Evolutionary conservation across 1,139 yeast species (phyloP).

Genomic region (Suhomyces terraborum): DNA sequence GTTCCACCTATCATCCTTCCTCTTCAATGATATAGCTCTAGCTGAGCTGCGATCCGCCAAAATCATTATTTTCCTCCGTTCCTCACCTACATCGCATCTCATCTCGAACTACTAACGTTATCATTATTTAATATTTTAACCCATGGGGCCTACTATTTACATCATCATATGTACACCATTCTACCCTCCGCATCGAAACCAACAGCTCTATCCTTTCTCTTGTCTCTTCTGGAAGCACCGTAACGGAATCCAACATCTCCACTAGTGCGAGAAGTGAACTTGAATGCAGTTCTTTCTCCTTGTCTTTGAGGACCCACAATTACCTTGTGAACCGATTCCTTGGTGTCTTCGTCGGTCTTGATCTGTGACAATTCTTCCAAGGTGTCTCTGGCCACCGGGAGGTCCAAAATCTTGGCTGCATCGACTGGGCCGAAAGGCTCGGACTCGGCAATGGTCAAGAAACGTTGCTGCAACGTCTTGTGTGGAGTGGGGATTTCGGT

Average conservation of each 20-base stretch:
- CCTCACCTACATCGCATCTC: no score
- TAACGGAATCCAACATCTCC: slow-evolving; percentile 90
- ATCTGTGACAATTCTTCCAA: slow-evolving; percentile 64
- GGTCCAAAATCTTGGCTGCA: slow-evolving; percentile 82
- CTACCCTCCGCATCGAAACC: slow-evolving; percentile 75
- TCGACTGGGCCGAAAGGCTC: slow-evolving; percentile 98
- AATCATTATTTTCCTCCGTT: not conserved
- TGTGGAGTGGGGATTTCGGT: slow-evolving; percentile 95
- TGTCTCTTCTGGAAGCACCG: slow-evolving; percentile 89
- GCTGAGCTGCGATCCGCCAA: no score
- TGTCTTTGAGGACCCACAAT: slow-evolving; percentile 52
- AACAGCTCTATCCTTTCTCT: slow-evolving; percentile 79
- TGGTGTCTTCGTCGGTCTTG: slow-evolving; percentile 36
- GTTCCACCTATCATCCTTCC: no score
- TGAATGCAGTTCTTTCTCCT: slow-evolving; percentile 66
- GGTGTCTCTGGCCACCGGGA: slow-evolving; percentile 83
- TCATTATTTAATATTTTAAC: slow-evolving; percentile 2
- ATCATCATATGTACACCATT: slow-evolving; percentile 41
- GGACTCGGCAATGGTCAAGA: slow-evolving; percentile 87
- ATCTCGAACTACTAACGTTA: no score
- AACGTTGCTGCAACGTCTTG: slow-evolving; percentile 79
- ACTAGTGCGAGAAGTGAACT: slow-evolving; percentile 72
- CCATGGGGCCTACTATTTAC: slow-evolving; percentile 12
- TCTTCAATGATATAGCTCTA: no score
- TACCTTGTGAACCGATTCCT: slow-evolving; percentile 31